A percentile compares a stretch with the other conserved stretches of the same genome.
These are phyloP conservation scores for Botrytis galanthina DNA, from an alignment of 2,329 filamentous ascomycete genomes.

Conservation along the genomic window DNA sequence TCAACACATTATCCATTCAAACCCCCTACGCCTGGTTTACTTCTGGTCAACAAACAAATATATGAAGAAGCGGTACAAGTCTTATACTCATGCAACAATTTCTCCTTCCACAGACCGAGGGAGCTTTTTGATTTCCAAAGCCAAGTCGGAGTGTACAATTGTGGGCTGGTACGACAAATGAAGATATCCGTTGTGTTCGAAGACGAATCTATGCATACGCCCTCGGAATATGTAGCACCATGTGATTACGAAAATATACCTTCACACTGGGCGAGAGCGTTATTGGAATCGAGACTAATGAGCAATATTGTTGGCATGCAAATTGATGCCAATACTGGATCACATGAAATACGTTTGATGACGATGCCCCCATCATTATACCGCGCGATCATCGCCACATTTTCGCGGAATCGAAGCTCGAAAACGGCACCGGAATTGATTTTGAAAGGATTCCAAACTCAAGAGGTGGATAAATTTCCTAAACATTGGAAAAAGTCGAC, in stretches of 20 bases:
- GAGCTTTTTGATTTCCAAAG: slow-evolving; percentile 18
- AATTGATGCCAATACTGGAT: slow-evolving; percentile 8
- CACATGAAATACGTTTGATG: slow-evolving; percentile 8
- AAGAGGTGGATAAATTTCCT: slow-evolving; percentile 15
- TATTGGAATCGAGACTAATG: slow-evolving; percentile 1
- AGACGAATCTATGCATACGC: slow-evolving; percentile 9
- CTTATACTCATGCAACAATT: slow-evolving; percentile 15
- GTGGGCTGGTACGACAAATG: slow-evolving; percentile 10
- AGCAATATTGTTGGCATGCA: slow-evolving; percentile 15
- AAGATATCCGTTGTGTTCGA: slow-evolving; percentile 13
- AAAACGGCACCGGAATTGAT: not conserved
- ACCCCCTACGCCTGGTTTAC: slow-evolving; percentile 13
- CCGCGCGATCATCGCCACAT: slow-evolving; percentile 7
- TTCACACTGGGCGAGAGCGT: slow-evolving; percentile 13
- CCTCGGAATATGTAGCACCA: slow-evolving; percentile 7
- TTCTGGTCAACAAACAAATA: slow-evolving; percentile 10
- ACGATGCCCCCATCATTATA: slow-evolving; percentile 14
- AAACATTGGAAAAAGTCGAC: slow-evolving; percentile 1
- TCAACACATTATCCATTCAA: slow-evolving; percentile 19
- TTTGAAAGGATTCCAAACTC: slow-evolving; percentile 10
- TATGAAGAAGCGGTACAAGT: slow-evolving; percentile 9
- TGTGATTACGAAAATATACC: slow-evolving; percentile 17
- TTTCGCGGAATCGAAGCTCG: slow-evolving; percentile 4
- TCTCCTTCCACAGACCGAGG: slow-evolving; percentile 9
- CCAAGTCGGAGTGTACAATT: slow-evolving; percentile 8